phyloP scores from a whole-genome alignment of 2,329 filamentous ascomycete genomes.

The Xylariaceae sp. region DNA sequence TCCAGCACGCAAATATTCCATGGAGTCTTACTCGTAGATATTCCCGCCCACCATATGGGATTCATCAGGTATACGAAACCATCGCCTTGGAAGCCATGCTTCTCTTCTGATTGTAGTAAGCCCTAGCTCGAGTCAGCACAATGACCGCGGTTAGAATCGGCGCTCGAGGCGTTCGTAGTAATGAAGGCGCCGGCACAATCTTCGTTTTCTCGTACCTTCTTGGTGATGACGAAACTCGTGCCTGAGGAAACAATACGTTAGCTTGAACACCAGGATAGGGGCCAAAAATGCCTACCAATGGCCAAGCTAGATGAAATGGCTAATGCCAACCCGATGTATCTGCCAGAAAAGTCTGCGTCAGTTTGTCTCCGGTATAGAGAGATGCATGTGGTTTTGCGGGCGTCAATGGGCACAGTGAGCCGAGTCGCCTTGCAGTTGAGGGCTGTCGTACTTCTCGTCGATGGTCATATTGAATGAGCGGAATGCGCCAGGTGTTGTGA shows the following conservation, averaged over 20 bases:
- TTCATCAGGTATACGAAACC: slow-evolving; percentile 91
- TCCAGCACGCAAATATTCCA: slow-evolving; percentile 10
- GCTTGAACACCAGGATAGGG: slow-evolving; percentile 5
- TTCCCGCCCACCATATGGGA: slow-evolving; percentile 96
- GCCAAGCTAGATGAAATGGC: slow-evolving; percentile 70
- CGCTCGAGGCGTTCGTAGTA: slow-evolving; percentile 1
- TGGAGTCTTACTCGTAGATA: slow-evolving; percentile 66
- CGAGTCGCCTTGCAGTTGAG: slow-evolving; percentile 10
- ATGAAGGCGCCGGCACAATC: slow-evolving; percentile 1
- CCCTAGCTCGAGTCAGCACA: slow-evolving; percentile 49
- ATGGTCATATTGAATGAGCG: slow-evolving; percentile 36
- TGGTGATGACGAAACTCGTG: slow-evolving; percentile 97
- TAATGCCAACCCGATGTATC: slow-evolving; percentile 71
- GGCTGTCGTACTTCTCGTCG: slow-evolving; percentile 42
- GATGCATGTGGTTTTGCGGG: neutral
- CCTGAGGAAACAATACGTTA: slow-evolving; percentile 45
- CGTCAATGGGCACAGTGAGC: neutral
- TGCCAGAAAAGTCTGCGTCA: slow-evolving; percentile 36
- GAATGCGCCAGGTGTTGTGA: slow-evolving; percentile 15
- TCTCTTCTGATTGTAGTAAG: slow-evolving; percentile 81
- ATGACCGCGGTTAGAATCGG: neutral
- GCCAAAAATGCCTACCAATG: slow-evolving; percentile 54
- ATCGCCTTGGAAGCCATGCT: slow-evolving; percentile 94
- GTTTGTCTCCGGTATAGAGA: slow-evolving; percentile 14
- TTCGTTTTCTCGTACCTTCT: slow-evolving; percentile 63